Conservation (phyloP, 208 protist species). For the Perkinsela sp. region DNA sequence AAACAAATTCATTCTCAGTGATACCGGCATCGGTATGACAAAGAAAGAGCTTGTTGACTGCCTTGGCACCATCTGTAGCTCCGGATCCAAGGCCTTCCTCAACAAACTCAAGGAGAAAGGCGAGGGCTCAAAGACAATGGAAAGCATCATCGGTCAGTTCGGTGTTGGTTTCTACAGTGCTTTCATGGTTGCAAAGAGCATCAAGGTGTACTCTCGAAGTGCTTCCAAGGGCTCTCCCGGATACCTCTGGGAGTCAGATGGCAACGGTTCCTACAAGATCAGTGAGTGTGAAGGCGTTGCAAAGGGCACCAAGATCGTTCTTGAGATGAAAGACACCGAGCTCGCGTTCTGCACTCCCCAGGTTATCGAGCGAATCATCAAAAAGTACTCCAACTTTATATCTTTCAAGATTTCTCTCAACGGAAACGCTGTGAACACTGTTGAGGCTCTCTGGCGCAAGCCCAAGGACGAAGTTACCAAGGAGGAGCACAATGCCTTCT, state of each 20-base stretch:
- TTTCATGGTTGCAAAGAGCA: constrained; percentile 84
- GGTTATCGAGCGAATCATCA: constrained; percentile 72
- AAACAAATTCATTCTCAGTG: constrained; percentile 59
- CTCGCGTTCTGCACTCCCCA: constrained; percentile 69
- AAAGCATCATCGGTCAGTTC: constrained; percentile 81
- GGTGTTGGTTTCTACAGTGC: constrained; percentile 86
- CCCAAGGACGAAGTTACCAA: constrained; percentile 53
- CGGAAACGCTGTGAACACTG: constrained; percentile 70
- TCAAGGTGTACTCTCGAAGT: constrained; percentile 67
- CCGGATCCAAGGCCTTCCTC: constrained; percentile 62
- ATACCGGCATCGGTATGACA: constrained; percentile 88
- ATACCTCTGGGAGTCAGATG: constrained; percentile 77
- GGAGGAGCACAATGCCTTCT: constrained; percentile 86
- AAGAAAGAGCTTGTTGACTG: constrained; percentile 76
- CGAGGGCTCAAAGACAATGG: constrained; percentile 13
- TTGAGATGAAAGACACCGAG: constrained; percentile 75
- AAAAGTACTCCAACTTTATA: constrained; percentile 90
- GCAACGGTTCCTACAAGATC: constrained; percentile 69
- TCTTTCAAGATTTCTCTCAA: constrained; percentile 81
- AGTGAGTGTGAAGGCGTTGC: constrained; percentile 69
- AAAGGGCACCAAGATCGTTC: constrained; percentile 83
- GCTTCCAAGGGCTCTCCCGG: constrained; percentile 49
- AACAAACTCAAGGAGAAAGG: constrained; percentile 25
- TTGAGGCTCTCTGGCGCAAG: constrained; percentile 86
- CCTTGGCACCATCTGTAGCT: constrained; percentile 75